Base-by-base conservation (phyloP, 208 protist species). In the Phytomonas francai region DNA sequence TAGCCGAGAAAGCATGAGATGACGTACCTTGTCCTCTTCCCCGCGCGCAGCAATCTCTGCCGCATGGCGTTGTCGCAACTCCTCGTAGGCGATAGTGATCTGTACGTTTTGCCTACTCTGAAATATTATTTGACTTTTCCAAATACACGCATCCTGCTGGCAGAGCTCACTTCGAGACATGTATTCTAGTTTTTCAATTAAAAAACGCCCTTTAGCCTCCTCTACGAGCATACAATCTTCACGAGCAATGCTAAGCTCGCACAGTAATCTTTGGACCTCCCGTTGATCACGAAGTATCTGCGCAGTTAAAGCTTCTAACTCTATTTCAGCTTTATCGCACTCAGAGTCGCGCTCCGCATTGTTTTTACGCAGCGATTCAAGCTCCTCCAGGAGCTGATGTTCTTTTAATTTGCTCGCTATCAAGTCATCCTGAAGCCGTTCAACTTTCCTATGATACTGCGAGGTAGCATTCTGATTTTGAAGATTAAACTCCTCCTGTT, bases 221-320 rank as follows among this genome's bases (percentile, higher is more conserved):
- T 39, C 59, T n/a, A 67, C 32, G 42, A 59, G 25, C 36, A 76
- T 12, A 12, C 30, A 28, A 54, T 70, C 56, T 1, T 27, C 61
- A n/a, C 72, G 72, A 29, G 57, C 42, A 63, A 32, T 49, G 65
- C 71, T 62, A 64, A 57, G 66, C n/a, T 66, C 70, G 22, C 69
- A 64, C 2, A 66, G 42, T n/a, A 67, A 30, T 1, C 71, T 66
- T 9, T 66, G 71, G 12, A 62, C 49, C 49, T 75, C 71, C 59
- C 67, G 68, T 25, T 56, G 68, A 42, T 75, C 71, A 16, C 64
- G 71, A 45, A 75, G 56, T 61, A 68, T 32, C 12, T 57, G 39
- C 19, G 49, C 71, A 9, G 70, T 27, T 6, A 71, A 32, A 25
- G 67, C 67, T 33, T 68, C 36, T 25, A 70, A 65, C 28, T 71